Evolutionary conservation across 305 asterid genomes (phyloP), one percentile per base, ranked within the genome.

Genomic region (Fraxinus platypoda): DNA sequence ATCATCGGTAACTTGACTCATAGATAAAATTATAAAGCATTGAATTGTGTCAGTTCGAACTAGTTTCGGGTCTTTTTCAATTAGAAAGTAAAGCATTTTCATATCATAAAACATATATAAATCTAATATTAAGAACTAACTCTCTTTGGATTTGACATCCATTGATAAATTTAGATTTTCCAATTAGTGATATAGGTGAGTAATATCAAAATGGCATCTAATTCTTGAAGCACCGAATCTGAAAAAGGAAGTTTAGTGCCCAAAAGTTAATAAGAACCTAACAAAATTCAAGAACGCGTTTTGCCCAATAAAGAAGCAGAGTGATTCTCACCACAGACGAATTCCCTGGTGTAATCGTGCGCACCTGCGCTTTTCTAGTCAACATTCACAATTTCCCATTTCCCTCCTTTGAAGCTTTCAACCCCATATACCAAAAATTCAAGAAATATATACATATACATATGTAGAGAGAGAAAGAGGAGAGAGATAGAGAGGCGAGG

Each of bases 401-500:
- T n/a, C 11, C 66, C 25, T 23, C 17, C 72, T 64, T 64, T 64
- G 72, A 64, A 64, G 77, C 34, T 31, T 77, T 82, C 85, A 82
- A 82, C 81, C 72, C 7, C 72, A 64, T 25, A 9, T 21, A 64
- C 72, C 34, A 64, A 25, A 64, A 64, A 9, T 64, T 64, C 4
- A 25, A 64, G 30, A 8, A 7, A n/a, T 19, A n/a, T 21, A 64
- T 64, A 64, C 72, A 23, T 64, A 62, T 23, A 19, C 62, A 59
- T 2, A 33, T 12, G 9, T 76, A 57, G 41, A 80, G 78, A 68
- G 66, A 68, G n/a, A 34, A 38, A 46, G 57, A 68, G 72, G 0
- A 46, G 43, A 71, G 74, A 73, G 72, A 70, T 83, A 73, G 77
- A 75, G 82, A 84, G 85, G 86, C 88, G 91, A 87, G 92, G 85